Percentiles rank a stretch among this genome's conserved stretches.
Evolutionary conservation across 1,284 basidiomycete genomes (phyloP).

Genomic region (Volvariella volvacea): DNA sequence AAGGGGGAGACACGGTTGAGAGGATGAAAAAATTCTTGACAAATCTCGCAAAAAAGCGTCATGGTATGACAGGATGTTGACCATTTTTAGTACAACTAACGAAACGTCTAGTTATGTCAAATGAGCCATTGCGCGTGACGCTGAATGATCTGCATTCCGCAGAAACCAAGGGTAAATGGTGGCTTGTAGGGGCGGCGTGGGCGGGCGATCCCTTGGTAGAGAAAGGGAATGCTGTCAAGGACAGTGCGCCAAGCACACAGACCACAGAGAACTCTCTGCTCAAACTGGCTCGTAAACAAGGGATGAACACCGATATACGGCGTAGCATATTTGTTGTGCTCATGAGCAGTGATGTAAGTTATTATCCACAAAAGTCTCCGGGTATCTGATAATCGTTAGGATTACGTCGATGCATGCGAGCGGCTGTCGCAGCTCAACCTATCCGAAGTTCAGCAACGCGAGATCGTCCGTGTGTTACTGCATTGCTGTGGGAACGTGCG

Average conservation of each 20-base stretch:
- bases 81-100: background rate
- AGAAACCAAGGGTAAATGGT: slow-evolving; percentile 93
- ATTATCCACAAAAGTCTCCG: background rate
- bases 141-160: slow-evolving; percentile 83
- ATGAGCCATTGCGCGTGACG: slow-evolving; percentile 80
- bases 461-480: slow-evolving; percentile 86
- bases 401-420: slow-evolving; percentile 92
- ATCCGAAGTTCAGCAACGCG: slow-evolving; percentile 88
- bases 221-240: slow-evolving; percentile 33
- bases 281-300: slow-evolving; percentile 85
- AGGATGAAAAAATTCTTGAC: slow-evolving; percentile 82
- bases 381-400: slow-evolving; percentile 37
- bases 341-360: slow-evolving; percentile 85
- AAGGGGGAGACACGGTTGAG: slow-evolving; percentile 69
- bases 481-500: slow-evolving; percentile 91
- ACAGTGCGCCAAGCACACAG: slow-evolving; percentile 12
- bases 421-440: slow-evolving; percentile 78
- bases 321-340: slow-evolving; percentile 88
- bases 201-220: slow-evolving; percentile 84
- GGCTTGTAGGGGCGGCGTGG: slow-evolving; percentile 98
- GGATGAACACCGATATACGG: slow-evolving; percentile 98
- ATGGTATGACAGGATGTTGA: slow-evolving; percentile 42
- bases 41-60: slow-evolving; percentile 68
- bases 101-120: slow-evolving; percentile 55
- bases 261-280: slow-evolving; percentile 38